These are phyloP conservation scores for Crassisporium funariophilum DNA, from an alignment of 768 basidiomycete genomes.

Conservation along the genomic window DNA sequence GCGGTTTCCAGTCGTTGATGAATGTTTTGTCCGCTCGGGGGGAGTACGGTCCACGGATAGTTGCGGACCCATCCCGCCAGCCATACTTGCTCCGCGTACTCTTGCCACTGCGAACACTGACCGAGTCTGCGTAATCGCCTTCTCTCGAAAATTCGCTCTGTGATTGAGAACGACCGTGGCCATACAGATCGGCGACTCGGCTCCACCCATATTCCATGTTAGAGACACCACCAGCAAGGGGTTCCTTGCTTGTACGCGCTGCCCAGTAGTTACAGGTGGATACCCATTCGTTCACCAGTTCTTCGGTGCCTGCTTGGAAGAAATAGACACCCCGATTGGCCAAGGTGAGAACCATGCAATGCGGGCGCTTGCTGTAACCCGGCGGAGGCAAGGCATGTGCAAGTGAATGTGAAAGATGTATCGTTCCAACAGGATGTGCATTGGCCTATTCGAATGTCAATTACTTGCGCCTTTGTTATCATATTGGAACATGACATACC, in stretches of 20 bases:
- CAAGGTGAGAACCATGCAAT: slow-evolving; percentile 93
- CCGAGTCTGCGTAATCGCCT: slow-evolving; percentile 58
- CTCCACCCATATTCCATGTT: slow-evolving; percentile 99
- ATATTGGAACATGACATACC: slow-evolving; percentile 55
- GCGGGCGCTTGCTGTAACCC: slow-evolving; percentile 90
- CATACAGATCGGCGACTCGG: slow-evolving; percentile 58
- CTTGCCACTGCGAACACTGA: slow-evolving; percentile 76
- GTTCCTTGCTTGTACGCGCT: slow-evolving; percentile 92
- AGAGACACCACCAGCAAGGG: slow-evolving; percentile 92
- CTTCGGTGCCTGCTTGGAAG: slow-evolving; percentile 98
- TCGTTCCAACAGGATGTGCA: slow-evolving; percentile 80
- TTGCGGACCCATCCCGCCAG: slow-evolving; percentile 68
- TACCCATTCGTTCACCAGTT: slow-evolving; percentile 99
- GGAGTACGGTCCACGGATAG: slow-evolving; percentile 66
- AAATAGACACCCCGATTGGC: slow-evolving; percentile 92
- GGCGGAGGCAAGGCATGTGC: slow-evolving; percentile 88
- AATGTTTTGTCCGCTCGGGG: slow-evolving; percentile 75
- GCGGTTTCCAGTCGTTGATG: slow-evolving; percentile 95
- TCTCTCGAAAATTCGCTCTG: slow-evolving; percentile 55
- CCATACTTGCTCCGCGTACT: slow-evolving; percentile 75
- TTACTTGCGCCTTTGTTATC: neutral
- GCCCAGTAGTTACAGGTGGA: slow-evolving; percentile 99
- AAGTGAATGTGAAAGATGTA: slow-evolving; percentile 85
- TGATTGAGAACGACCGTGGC: slow-evolving; percentile 55
- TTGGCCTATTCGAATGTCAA: slow-evolving; percentile 61